A percentile compares a stretch with the other conserved stretches of the same genome.
Evolutionary conservation across 345 rosid genomes (phyloP).

Genomic region (Trapa incisa): DNA sequence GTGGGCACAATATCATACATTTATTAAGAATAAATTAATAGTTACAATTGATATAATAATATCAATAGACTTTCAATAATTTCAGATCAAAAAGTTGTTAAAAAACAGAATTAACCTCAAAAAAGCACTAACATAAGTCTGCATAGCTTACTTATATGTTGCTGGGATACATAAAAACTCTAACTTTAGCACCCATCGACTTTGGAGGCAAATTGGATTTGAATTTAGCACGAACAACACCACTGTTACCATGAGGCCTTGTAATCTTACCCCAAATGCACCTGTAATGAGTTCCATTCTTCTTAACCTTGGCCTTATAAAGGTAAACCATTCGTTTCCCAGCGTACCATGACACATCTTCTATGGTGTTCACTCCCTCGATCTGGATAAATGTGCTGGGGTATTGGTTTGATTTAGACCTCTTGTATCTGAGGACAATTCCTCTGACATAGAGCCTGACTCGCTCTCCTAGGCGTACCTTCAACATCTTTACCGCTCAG

Average conservation of each 20-base stretch:
- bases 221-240: slow-evolving; percentile 79
- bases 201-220: slow-evolving; percentile 78
- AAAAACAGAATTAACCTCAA: background rate
- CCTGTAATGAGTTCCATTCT: slow-evolving; percentile 59
- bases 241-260: slow-evolving; percentile 88
- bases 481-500: slow-evolving; percentile 81
- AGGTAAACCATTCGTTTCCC: slow-evolving; percentile 86
- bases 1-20: too few species aligned
- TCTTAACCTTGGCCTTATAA: slow-evolving; percentile 79
- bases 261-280: slow-evolving; percentile 90
- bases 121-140: background rate
- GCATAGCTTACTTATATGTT: slow-evolving; percentile 12
- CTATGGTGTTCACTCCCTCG: slow-evolving; percentile 77
- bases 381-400: slow-evolving; percentile 71
- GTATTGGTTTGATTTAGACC: slow-evolving; percentile 83
- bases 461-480: slow-evolving; percentile 88
- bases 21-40: too few species aligned
- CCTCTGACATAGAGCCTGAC: slow-evolving; percentile 85
- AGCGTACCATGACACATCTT: slow-evolving; percentile 66
- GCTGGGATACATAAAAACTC: slow-evolving; percentile 93
- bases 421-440: slow-evolving; percentile 74
- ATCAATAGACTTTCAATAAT: background rate
- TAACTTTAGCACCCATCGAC: slow-evolving; percentile 67
- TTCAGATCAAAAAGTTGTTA: background rate
- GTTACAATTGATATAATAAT: too few species aligned